Evolutionary conservation across 768 basidiomycete genomes (phyloP), one percentile per base, ranked within the genome.

Genomic region (Termitomyces sp.): DNA sequence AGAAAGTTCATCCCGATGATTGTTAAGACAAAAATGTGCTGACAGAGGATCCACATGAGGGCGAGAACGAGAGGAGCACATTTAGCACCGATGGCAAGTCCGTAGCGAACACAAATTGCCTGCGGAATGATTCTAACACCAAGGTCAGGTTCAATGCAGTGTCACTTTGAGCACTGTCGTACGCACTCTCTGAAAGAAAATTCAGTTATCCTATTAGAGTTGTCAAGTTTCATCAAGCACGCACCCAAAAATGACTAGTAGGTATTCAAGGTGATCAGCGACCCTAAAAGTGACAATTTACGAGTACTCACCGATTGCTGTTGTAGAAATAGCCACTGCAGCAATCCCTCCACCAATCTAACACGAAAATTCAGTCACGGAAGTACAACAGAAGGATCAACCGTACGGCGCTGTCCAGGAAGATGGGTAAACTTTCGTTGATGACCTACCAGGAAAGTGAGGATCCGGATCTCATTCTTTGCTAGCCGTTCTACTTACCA

Each of bases 371-470:
- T 50, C 42, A 55, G 43, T 26, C 18, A 39, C 3, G 37, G 6
- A 1, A 16, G 9, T 12, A 20, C 12, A 44, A 40, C 22, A 47
- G 33, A 26, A 45, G 16, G 27, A 36, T 18, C 30, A 26, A 32
- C 72, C 84, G 49, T 64, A 86, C 84, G 67, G 89, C 89, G 62
- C 83, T 85, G 65, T 92, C 89, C 47, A 92, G 72, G 69, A 92
- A 92, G 44, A 93, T 91, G 36, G 89, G 89, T 56, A 93, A 80
- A 72, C 87, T 88, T 68, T 92, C 91, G 61, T 93, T 93, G 55
- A 92, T 76, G 57, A 92, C 83, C 90, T 91, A 68, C 7, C 51
- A 14, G n/a, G 10, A 50, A 62, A 18, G 49, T 33, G n/a, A 37
- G n/a, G 1, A 39, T 27, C 10, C 7, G 13, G 1, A 12, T n/a